These are phyloP conservation scores for Artomyces pyxidatus DNA, from an alignment of 768 basidiomycete species.

Conservation along the genomic window DNA sequence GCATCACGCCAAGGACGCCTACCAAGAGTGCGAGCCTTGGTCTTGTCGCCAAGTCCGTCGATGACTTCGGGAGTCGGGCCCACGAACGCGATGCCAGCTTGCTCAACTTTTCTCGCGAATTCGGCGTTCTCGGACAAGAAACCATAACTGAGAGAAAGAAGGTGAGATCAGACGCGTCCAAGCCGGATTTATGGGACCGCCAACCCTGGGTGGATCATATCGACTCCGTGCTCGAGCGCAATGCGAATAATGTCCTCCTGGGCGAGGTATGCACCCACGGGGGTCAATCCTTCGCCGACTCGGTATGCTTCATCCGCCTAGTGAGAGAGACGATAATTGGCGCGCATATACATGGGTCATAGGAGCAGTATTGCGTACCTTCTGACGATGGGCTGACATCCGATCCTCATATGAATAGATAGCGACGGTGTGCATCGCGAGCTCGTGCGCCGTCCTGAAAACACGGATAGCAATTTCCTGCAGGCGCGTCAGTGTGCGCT, in stretches of 20 bases:
- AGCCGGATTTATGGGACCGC: no score
- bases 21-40: constrained; percentile 90
- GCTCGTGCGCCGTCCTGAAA: constrained; percentile 95
- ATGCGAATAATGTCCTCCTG: constrained; percentile 96
- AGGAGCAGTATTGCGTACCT: constrained; percentile 41
- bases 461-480: constrained; percentile 99
- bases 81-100: constrained; percentile 94
- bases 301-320: constrained; percentile 98
- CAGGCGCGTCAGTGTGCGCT: background rate
- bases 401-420: constrained; percentile 98
- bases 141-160: constrained; percentile 59
- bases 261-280: constrained; percentile 93
- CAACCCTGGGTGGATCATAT: constrained; percentile 99
- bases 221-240: constrained; percentile 96
- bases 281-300: constrained; percentile 93
- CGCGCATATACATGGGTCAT: background rate
- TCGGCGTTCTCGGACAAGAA: constrained; percentile 96
- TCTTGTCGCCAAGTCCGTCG: constrained; percentile 97
- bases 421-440: constrained; percentile 98
- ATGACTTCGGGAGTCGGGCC: constrained; percentile 95
- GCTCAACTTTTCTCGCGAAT: constrained; percentile 97
- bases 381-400: constrained; percentile 94
- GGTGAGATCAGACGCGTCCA: background rate
- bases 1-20: constrained; percentile 11
- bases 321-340: background rate